These are phyloP conservation scores for Mycosphaerella arachidis DNA, from an alignment of 2,329 filamentous ascomycete genomes.

Conservation along the genomic window DNA sequence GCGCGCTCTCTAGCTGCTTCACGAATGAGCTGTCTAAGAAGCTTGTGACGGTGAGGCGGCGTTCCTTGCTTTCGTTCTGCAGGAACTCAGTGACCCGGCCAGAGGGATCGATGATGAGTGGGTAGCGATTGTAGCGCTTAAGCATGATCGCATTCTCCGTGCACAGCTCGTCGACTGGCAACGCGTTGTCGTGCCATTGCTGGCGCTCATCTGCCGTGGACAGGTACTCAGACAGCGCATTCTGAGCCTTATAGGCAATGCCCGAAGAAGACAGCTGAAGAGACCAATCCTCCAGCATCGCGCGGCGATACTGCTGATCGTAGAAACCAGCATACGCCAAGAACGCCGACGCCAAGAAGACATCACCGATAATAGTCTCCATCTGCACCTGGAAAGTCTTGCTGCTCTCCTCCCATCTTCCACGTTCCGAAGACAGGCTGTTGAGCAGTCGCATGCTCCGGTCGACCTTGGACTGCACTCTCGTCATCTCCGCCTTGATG, in stretches of 20 bases:
- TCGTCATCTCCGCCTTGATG: constrained; percentile 94
- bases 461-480: constrained; percentile 96
- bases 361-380: constrained; percentile 90
- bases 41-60: constrained; percentile 91
- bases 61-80: constrained; percentile 88
- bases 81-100: constrained; percentile 92
- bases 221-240: constrained; percentile 91
- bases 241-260: constrained; percentile 86
- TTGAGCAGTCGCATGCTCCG: constrained; percentile 90
- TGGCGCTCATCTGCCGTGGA: constrained; percentile 94
- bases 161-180: constrained; percentile 95
- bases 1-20: constrained; percentile 92
- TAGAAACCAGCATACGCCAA: constrained; percentile 95
- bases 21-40: constrained; percentile 98
- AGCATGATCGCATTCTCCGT: constrained; percentile 98
- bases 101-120: constrained; percentile 95
- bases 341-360: constrained; percentile 93
- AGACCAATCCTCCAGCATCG: constrained; percentile 96
- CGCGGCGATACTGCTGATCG: constrained; percentile 95
- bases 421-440: constrained; percentile 88
- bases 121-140: constrained; percentile 96
- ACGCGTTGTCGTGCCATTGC: constrained; percentile 86
- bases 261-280: constrained; percentile 91
- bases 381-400: constrained; percentile 98
- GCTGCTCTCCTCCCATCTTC: constrained; percentile 93